Conservation (phyloP, 139 green algal genomes). For the Prasinococcaceae sp. region DNA sequence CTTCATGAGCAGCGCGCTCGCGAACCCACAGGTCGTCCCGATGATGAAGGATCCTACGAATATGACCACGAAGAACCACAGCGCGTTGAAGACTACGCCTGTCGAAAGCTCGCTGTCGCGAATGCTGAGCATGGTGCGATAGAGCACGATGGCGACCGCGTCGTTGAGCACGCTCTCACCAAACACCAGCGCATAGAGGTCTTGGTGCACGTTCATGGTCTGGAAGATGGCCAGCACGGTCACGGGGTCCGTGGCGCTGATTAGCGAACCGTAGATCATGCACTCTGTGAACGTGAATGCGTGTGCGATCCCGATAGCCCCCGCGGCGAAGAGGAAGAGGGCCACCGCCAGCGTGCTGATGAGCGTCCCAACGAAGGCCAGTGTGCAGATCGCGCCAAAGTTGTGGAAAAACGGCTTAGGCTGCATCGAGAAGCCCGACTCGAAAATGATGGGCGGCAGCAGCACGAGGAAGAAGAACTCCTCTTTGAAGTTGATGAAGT, state of each 20-base stretch:
- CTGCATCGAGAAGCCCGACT: slow-evolving; percentile 53
- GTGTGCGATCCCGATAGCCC: neutral
- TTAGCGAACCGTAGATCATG: slow-evolving; percentile 39
- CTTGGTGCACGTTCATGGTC: slow-evolving; percentile 27
- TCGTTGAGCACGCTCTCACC: slow-evolving; percentile 72
- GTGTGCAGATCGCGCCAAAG: slow-evolving; percentile 41
- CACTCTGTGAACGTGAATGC: slow-evolving; percentile 16
- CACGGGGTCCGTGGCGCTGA: slow-evolving; percentile 54
- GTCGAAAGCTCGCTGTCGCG: too few species aligned
- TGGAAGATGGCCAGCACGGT: slow-evolving; percentile 36
- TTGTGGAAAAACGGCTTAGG: slow-evolving; percentile 40
- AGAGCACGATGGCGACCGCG: slow-evolving; percentile 63
- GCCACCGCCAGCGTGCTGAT: slow-evolving; percentile 43
- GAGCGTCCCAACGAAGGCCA: slow-evolving; percentile 52
- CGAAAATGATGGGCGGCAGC: slow-evolving; percentile 69
- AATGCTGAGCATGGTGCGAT: slow-evolving; percentile 32
- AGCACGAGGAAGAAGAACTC: slow-evolving; percentile 61
- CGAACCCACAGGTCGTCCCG: too few species aligned
- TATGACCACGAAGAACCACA: too few species aligned
- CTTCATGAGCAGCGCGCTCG: too few species aligned
- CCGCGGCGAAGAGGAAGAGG: slow-evolving; percentile 35
- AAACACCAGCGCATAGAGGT: slow-evolving; percentile 72
- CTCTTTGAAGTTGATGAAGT: slow-evolving; percentile 19
- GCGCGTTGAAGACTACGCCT: too few species aligned
- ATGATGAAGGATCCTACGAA: too few species aligned